Percentiles rank a stretch among this genome's conserved stretches.
These are phyloP conservation scores for Phoma sp. DNA, from an alignment of 2,329 filamentous ascomycete species.

Conservation along the genomic window DNA sequence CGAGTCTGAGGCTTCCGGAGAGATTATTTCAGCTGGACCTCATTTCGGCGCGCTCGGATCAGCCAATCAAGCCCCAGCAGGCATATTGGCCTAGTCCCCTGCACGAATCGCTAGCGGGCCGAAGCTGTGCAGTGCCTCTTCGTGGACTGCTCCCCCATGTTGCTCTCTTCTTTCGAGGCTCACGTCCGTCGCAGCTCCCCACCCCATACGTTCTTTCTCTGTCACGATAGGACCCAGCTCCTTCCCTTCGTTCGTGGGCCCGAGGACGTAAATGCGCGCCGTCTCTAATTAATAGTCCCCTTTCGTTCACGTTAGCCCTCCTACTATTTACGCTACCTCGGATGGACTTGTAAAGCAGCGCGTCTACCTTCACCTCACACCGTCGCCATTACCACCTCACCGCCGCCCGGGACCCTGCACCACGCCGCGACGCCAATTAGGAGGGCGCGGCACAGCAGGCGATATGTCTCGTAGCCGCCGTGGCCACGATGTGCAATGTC, in stretches of 20 bases:
- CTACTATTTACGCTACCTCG: slow-evolving; percentile 25
- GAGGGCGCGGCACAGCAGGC: slow-evolving; percentile 13
- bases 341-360: slow-evolving; percentile 42
- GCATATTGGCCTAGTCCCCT: slow-evolving; percentile 24
- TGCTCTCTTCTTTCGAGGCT: slow-evolving; percentile 37
- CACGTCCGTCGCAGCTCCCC: slow-evolving; percentile 43
- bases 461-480: slow-evolving; percentile 15
- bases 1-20: slow-evolving; percentile 20
- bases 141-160: slow-evolving; percentile 31
- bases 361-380: slow-evolving; percentile 33
- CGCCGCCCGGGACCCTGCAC: slow-evolving; percentile 20
- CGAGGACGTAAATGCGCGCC: slow-evolving; percentile 21
- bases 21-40: slow-evolving; percentile 40
- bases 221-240: slow-evolving; percentile 36
- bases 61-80: slow-evolving; percentile 30
- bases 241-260: slow-evolving; percentile 33
- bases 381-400: slow-evolving; percentile 22
- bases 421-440: slow-evolving; percentile 13
- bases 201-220: slow-evolving; percentile 46
- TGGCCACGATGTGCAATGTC: slow-evolving; percentile 4
- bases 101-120: slow-evolving; percentile 20
- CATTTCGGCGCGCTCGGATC: slow-evolving; percentile 33
- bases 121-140: slow-evolving; percentile 18
- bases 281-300: slow-evolving; percentile 23
- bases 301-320: slow-evolving; percentile 20